Conservation (phyloP, 352 stramenopile genomes). For the Globisporangium iwayamae region DNA sequence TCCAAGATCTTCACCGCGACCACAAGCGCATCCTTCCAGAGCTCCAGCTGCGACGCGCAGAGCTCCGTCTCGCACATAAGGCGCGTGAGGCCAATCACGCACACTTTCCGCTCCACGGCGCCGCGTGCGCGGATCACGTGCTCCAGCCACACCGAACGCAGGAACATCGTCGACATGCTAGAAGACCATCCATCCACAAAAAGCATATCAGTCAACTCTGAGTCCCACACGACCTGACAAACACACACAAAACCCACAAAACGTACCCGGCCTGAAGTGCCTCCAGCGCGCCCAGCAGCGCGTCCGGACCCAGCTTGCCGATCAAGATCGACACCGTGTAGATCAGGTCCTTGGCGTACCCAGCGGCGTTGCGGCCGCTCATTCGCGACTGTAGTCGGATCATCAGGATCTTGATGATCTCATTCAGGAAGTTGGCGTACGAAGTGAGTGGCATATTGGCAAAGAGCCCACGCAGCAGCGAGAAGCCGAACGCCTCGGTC, state of each 20-base stretch:
- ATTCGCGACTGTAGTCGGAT: slow-evolving; percentile 92
- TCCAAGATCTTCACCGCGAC: slow-evolving; percentile 57
- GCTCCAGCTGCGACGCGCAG: slow-evolving; percentile 39
- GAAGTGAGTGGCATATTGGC: slow-evolving; percentile 75
- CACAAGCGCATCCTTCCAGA: slow-evolving; percentile 53
- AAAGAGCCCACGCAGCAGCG: slow-evolving; percentile 89
- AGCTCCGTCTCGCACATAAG: slow-evolving; percentile 76
- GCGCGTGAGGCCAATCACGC: slow-evolving; percentile 60
- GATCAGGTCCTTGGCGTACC: slow-evolving; percentile 88
- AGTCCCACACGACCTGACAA: slow-evolving; percentile 16
- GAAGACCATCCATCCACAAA: no score
- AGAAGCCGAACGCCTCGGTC: slow-evolving; percentile 93
- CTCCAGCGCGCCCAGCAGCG: slow-evolving; percentile 82
- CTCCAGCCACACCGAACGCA: slow-evolving; percentile 86
- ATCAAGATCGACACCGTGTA: slow-evolving; percentile 87
- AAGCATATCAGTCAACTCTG: slow-evolving; percentile 4
- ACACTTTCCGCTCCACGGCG: slow-evolving; percentile 61
- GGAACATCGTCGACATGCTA: slow-evolving; percentile 89
- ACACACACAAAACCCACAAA: slow-evolving; percentile 23
- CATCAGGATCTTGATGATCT: slow-evolving; percentile 95
- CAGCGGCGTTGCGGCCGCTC: slow-evolving; percentile 76
- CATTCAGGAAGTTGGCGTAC: slow-evolving; percentile 81
- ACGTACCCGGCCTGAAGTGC: slow-evolving; percentile 79
- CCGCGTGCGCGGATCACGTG: slow-evolving; percentile 73
- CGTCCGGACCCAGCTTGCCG: slow-evolving; percentile 83